Base-by-base conservation (phyloP, 805 yeast genomes). In the Candida silvicultrix region DNA sequence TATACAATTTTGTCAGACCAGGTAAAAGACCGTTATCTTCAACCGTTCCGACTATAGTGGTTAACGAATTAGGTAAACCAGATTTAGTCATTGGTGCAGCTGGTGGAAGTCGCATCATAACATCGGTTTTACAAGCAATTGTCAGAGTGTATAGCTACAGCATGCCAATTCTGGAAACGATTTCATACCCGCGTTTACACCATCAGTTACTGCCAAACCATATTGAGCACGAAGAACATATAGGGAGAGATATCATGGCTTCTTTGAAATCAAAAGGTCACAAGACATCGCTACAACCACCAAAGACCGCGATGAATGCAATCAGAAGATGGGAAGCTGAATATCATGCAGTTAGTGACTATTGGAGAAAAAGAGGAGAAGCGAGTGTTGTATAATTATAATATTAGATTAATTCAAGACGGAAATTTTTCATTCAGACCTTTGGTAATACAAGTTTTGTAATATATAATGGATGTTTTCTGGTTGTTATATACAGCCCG, bases 31-130 rank as follows among this genome's bases (percentile, higher is more conserved):
- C 99, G 2, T 69, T 92, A 38, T 85, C 95, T 5, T 87, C 96
- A 2, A 78, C 85, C 31, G 76, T 87, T 0, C 97, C 97, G 3
- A 76, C 88, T 0, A 80, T 92, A 28, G 66, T 87, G 1, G 68
- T 78, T 18, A 65, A 70, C 47, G 70, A 67, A 48, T 56, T 65
- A 10, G 75, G 76, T 5, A 54, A 59, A 9, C 80, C 85, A 0
- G 89, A 83, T 53, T 60, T 86, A 22, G 77, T 85, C 5, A 74
- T 92, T 48, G 98, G 97, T 0, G 94, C 96, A 0, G 95, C 97
- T 2, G 99, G 99, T 10, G 98, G 98, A 0, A 83, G 94, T 7
- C 70, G 94, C 45, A 92, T 92, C 43, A 73, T 85, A 14, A 87
- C 96, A 0, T 78, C 95, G 1, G 80, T 92, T 4, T 75, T 92